phyloP scores from a whole-genome alignment of 257 asterid genomes.

The Forsythia viridissima region DNA sequence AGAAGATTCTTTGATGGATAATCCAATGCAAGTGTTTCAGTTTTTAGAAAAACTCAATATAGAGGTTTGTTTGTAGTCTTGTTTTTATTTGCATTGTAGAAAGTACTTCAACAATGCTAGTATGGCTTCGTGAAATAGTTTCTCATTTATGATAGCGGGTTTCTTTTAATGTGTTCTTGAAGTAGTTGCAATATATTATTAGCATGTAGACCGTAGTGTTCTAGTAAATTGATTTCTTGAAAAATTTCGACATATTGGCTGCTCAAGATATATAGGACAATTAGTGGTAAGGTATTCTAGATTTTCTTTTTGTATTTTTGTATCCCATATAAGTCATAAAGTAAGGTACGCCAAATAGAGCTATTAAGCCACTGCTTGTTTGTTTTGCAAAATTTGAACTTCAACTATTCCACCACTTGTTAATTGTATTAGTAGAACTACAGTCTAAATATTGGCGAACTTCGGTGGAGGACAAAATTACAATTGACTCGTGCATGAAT shows the following conservation, averaged over 20 bases:
- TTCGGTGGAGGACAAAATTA: not conserved
- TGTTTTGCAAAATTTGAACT: not conserved
- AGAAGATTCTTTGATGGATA: constrained; percentile 7
- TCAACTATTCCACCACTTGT: not conserved
- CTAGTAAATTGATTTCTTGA: not conserved
- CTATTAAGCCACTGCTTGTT: not conserved
- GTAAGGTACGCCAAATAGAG: not conserved
- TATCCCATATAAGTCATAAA: not conserved
- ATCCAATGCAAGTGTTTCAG: constrained; percentile 10
- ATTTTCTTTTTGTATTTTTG: too few species aligned
- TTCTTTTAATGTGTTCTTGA: not conserved
- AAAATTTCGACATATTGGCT: not conserved
- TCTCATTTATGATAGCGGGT: not conserved
- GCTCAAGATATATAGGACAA: not conserved
- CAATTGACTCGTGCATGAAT: not conserved
- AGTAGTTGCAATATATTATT: not conserved
- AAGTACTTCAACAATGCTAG: not conserved
- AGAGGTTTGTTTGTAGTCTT: constrained; percentile 2
- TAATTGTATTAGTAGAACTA: too few species aligned
- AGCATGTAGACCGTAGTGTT: not conserved
- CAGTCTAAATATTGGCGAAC: too few species aligned
- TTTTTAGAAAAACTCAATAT: constrained; percentile 17
- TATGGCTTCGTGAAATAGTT: not conserved
- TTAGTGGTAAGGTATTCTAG: not conserved
- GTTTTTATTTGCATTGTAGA: not conserved